Percentiles rank a stretch among this genome's conserved stretches.
Evolutionary conservation across 192 early-diverging fungal genomes (phyloP).

Genomic region (Entomortierella parvispora): DNA sequence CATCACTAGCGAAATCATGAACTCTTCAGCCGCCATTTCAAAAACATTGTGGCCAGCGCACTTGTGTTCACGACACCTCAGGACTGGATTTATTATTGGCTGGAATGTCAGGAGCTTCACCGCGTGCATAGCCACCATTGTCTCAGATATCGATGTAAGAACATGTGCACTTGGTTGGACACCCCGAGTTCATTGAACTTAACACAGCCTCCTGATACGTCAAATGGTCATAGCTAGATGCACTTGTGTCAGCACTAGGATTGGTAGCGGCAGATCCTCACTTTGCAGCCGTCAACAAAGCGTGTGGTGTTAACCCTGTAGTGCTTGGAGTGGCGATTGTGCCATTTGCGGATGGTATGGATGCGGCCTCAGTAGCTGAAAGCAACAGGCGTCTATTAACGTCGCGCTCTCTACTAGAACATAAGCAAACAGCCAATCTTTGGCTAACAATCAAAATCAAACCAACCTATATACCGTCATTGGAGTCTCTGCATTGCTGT

Average conservation of each 20-base stretch:
- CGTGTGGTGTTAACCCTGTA: constrained; percentile 34
- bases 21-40: constrained; percentile 51
- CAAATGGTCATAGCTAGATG: constrained; percentile 17
- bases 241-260: constrained; percentile 25
- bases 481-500: constrained; percentile 52
- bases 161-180: neutral
- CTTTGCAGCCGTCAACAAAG: constrained; percentile 27
- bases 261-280: constrained; percentile 34
- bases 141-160: constrained; percentile 60
- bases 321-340: constrained; percentile 44
- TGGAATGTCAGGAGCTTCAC: constrained; percentile 62
- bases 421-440: constrained; percentile 49
- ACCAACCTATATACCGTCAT: constrained; percentile 50
- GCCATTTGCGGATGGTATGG: constrained; percentile 37
- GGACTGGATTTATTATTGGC: constrained; percentile 61
- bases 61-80: constrained; percentile 54
- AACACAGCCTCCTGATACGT: neutral
- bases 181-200: too few relatives aligned
- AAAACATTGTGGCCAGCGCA: constrained; percentile 67
- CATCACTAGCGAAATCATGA: too few relatives aligned
- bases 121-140: constrained; percentile 61
- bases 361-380: constrained; percentile 27
- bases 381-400: constrained; percentile 33
- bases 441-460: constrained; percentile 57
- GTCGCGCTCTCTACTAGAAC: constrained; percentile 32